Evolutionary conservation across 768 basidiomycete genomes (phyloP).

Genomic region (Atractiella rhizophila): DNA sequence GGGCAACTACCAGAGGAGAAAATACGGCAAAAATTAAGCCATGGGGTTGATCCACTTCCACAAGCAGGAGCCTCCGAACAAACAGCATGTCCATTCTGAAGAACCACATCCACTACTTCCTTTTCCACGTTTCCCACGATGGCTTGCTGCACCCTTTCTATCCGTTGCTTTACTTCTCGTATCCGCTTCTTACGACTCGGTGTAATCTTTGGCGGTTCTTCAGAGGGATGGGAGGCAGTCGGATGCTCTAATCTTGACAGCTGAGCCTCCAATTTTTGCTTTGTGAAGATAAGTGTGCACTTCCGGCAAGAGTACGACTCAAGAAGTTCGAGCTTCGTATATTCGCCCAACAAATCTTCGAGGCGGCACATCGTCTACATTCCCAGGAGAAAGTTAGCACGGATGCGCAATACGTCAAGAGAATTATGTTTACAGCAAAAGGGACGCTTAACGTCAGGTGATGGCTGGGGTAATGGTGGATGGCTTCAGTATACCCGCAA

Average conservation of each 20-base stretch:
- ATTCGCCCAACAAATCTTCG: slow-evolving; percentile 64
- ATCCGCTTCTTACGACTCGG: slow-evolving; percentile 22
- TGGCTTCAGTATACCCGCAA: slow-evolving; percentile 62
- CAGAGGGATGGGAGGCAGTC: slow-evolving; percentile 8
- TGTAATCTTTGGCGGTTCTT: not conserved
- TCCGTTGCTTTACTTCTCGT: slow-evolving; percentile 45
- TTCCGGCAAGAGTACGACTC: slow-evolving; percentile 67
- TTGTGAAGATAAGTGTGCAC: slow-evolving; percentile 63
- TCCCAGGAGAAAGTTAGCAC: slow-evolving; percentile 1
- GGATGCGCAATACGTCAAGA: no score
- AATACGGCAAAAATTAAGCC: no score
- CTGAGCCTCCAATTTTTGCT: slow-evolving; percentile 37
- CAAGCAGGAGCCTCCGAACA: no score
- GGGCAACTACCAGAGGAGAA: no score
- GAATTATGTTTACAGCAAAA: slow-evolving; percentile 2
- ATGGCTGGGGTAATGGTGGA: not conserved
- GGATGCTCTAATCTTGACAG: slow-evolving; percentile 31
- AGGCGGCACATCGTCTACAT: slow-evolving; percentile 39
- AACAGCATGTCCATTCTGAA: no score
- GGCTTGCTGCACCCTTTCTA: slow-evolving; percentile 36
- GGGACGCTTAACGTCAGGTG: slow-evolving; percentile 7
- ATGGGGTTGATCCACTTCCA: no score
- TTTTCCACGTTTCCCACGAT: slow-evolving; percentile 56
- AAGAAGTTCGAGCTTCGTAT: slow-evolving; percentile 64
- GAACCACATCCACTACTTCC: slow-evolving; percentile 48